Conservation (phyloP, 2,329 filamentous ascomycete species). For the Aspergillus calidoustus region DNA sequence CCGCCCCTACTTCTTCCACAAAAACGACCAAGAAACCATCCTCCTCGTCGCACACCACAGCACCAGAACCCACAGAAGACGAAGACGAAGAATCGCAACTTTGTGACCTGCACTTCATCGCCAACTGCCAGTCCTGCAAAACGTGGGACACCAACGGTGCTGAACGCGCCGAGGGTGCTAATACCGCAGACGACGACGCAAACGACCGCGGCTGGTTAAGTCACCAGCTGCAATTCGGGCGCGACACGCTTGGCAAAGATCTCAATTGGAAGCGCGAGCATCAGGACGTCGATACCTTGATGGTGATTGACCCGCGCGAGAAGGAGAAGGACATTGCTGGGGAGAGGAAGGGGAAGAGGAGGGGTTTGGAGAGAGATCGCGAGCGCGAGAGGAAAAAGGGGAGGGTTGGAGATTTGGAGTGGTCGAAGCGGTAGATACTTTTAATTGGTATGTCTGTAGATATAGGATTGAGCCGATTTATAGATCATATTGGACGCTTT, state of each 20-base stretch:
- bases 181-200: conserved; percentile 53
- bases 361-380: conserved; percentile 49
- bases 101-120: conserved; percentile 95
- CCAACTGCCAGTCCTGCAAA: conserved; percentile 88
- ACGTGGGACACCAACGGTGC: conserved; percentile 69
- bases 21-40: conserved; percentile 8
- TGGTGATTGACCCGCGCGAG: conserved; percentile 91
- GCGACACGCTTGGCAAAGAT: conserved; percentile 88
- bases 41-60: conserved; percentile 12
- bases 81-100: conserved; percentile 75
- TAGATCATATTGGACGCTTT: not conserved
- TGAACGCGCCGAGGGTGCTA: conserved; percentile 50
- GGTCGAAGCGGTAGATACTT: conserved; percentile 27
- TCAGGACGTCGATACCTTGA: conserved; percentile 69
- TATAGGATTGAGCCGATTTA: not conserved
- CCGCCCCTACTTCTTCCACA: conserved; percentile 34
- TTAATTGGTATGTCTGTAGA: not conserved
- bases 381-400: conserved; percentile 44
- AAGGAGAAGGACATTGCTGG: conserved; percentile 74
- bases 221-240: conserved; percentile 82
- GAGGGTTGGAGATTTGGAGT: conserved; percentile 40
- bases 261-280: conserved; percentile 88
- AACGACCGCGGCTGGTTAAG: conserved; percentile 75
- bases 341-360: conserved; percentile 52
- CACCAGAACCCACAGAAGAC: conserved; percentile 28